Evolutionary conservation across 441 rosid species (phyloP), one percentile per base, ranked within the genome.

Genomic region (Arabidopsis hybrid): DNA sequence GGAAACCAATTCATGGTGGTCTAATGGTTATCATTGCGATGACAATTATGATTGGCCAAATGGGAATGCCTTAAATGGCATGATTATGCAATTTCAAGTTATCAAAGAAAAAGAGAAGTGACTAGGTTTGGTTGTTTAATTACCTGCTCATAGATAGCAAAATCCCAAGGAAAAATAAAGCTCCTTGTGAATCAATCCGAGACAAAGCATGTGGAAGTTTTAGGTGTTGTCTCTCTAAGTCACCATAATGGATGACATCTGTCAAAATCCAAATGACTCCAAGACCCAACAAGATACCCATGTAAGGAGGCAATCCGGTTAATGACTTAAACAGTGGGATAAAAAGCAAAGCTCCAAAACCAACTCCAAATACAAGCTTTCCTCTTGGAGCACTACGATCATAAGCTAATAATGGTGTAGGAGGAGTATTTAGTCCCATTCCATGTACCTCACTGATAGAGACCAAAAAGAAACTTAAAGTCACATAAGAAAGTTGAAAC

Each of bases 241-340:
- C 91, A 31, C 96, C 94, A 39, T 85, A 90, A 75, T 92, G 97
- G 78, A 94, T 90, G 51, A 92, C 97, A 75, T 92, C 97, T 0
- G 99, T 94, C 70, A 94, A 88, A 82, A 90, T 82, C 97, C 99
- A 92, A 16, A 94, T 91, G 75, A 92, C 94, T 84, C 99, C 95
- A 35, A 94, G 99, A 38, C 97, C 97, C 6, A 94, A 82, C 75
- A 94, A 86, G 78, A 94, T 88, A 14, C 97, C 99, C 95, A 94
- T 88, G 83, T 75, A 92, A 61, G 99, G 99, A 79, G 97, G 99
- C 82, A 94, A 80, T 70, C 99, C 97, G 8, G 97, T 94, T 53
- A 94, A 72, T 73, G 94, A 85, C 84, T 89, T 94, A 78, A 94
- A 90, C 49, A 92, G 85, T 8, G 97, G 97, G 76, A 92, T 96